Conservation (phyloP, 495 filamentous ascomycete genomes). For the Trichoderma virens region DNA sequence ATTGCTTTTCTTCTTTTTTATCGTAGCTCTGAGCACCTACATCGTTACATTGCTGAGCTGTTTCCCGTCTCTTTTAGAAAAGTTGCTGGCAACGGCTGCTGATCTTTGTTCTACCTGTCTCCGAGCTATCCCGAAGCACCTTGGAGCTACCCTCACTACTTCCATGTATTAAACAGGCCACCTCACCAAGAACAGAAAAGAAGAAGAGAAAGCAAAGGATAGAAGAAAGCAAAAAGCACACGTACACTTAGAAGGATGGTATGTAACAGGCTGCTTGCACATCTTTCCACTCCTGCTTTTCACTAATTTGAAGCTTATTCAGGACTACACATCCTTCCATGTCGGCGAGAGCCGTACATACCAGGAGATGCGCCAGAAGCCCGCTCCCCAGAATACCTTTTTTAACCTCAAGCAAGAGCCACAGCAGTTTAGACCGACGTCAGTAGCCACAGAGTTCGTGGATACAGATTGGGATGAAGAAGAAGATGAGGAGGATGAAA, state of each 20-base stretch:
- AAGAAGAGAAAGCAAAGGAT: neutral
- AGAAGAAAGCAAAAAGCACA: neutral
- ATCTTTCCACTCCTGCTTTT: conserved; percentile 12
- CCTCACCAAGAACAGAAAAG: neutral
- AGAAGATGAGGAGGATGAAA: conserved; percentile 35
- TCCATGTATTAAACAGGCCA: neutral
- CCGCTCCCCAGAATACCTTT: conserved; percentile 34
- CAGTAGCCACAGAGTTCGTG: conserved; percentile 61
- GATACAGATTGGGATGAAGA: conserved; percentile 68
- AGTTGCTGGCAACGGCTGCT: conserved; percentile 1
- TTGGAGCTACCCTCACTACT: neutral
- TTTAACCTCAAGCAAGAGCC: conserved; percentile 37
- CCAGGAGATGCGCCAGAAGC: conserved; percentile 43
- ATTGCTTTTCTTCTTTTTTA: neutral
- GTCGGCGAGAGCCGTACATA: conserved; percentile 14
- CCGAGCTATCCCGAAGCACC: neutral
- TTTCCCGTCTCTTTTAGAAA: neutral
- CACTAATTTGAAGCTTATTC: conserved; percentile 16
- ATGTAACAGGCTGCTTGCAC: neutral
- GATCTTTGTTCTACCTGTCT: neutral
- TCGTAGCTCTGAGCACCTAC: neutral
- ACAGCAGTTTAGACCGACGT: conserved; percentile 42
- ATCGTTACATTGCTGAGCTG: neutral
- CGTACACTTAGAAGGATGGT: neutral
- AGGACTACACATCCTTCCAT: conserved; percentile 11